Evolutionary conservation across 2,329 filamentous ascomycete species (phyloP).

Genomic region (Aureobasidium mangrovei): DNA sequence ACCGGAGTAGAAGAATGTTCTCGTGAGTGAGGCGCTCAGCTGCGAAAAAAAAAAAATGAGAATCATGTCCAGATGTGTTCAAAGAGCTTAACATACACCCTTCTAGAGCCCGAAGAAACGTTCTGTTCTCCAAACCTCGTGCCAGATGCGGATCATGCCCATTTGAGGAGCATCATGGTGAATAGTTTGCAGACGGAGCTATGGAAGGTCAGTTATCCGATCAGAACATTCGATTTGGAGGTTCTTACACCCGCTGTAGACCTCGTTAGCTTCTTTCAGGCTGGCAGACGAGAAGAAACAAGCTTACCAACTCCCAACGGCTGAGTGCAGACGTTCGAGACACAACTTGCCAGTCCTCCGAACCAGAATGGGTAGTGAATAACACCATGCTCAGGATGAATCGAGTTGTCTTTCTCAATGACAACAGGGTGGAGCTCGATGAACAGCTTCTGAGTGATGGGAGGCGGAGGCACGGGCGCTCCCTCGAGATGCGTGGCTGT

Average conservation of each 20-base stretch:
- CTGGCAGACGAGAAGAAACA: background rate
- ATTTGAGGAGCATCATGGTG: conserved; percentile 10
- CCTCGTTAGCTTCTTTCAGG: background rate
- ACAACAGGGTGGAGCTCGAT: conserved; percentile 17
- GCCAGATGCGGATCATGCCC: conserved; percentile 17
- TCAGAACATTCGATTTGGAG: background rate
- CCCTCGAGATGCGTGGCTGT: conserved; percentile 5
- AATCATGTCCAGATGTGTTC: background rate
- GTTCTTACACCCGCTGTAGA: conserved; percentile 10
- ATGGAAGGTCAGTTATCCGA: background rate
- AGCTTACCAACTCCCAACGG: conserved; percentile 19
- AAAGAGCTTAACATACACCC: conserved; percentile 14
- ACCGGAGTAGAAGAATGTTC: conserved; percentile 18
- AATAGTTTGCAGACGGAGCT: conserved; percentile 16
- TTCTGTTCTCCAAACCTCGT: conserved; percentile 17
- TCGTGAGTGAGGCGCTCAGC: conserved; percentile 19
- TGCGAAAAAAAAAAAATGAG: background rate
- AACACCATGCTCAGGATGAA: conserved; percentile 20
- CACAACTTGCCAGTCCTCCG: conserved; percentile 20
- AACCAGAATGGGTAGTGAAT: conserved; percentile 21
- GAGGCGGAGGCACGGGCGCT: conserved; percentile 16
- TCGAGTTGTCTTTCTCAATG: conserved; percentile 20
- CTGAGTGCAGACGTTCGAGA: conserved; percentile 19
- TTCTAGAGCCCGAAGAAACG: conserved; percentile 19
- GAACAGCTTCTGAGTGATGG: conserved; percentile 14